Conservation (phyloP, 441 rosid species). For the Isatis lusitanica region DNA sequence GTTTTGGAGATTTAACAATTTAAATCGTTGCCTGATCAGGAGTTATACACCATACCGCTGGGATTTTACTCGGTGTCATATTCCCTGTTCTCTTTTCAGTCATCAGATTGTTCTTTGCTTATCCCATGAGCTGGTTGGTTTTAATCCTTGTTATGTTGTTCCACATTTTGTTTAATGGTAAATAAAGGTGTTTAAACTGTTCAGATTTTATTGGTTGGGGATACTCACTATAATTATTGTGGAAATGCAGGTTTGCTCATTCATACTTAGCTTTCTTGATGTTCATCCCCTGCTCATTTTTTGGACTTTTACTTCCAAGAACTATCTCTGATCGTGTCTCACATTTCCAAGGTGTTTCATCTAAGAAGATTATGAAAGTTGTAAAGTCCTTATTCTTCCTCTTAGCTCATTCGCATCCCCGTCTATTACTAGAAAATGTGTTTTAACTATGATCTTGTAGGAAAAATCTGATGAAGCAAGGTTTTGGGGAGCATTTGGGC, state of each 20-base stretch:
- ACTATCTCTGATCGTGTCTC: constrained; percentile 55
- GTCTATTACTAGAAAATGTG: constrained; percentile 22
- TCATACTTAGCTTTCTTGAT: constrained; percentile 83
- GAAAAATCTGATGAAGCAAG: constrained; percentile 73
- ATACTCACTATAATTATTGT: not conserved
- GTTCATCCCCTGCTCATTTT: constrained; percentile 83
- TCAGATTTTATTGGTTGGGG: not conserved
- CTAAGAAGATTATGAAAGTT: constrained; percentile 64
- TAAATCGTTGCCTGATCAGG: constrained; percentile 44
- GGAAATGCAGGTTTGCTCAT: constrained; percentile 86
- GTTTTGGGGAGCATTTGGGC: constrained; percentile 98
- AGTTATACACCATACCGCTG: constrained; percentile 64
- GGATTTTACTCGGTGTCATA: constrained; percentile 65
- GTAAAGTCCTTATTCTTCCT: constrained; percentile 44
- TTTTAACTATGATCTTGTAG: constrained; percentile 49
- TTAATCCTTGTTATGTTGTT: not conserved
- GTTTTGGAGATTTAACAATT: constrained; percentile 4
- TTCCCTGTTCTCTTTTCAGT: constrained; percentile 71
- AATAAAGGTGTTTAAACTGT: not conserved
- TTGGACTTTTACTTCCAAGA: constrained; percentile 83
- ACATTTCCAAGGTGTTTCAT: constrained; percentile 63
- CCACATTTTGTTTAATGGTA: not conserved
- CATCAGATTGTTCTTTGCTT: constrained; percentile 65
- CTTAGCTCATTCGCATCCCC: not conserved
- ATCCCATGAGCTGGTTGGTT: constrained; percentile 92